phyloP scores from a whole-genome alignment of 2,329 filamentous ascomycete genomes.

The Cladosporium sp. region DNA sequence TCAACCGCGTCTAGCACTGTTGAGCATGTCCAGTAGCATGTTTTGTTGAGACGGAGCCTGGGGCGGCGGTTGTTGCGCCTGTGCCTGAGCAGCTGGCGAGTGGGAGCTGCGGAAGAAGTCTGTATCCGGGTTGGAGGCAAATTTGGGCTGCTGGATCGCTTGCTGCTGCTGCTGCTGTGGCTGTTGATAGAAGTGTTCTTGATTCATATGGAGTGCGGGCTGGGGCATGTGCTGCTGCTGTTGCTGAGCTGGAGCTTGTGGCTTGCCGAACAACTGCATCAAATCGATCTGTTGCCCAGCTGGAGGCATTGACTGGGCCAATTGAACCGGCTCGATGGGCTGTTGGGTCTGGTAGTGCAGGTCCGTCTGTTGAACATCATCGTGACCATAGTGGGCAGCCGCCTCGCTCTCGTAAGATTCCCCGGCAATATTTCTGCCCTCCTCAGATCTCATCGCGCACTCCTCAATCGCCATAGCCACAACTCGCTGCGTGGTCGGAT shows the following conservation, averaged over 20 bases:
- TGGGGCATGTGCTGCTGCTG: constrained; percentile 15
- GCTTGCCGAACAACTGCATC: constrained; percentile 29
- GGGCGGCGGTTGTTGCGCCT: constrained; percentile 19
- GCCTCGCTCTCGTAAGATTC: constrained; percentile 47
- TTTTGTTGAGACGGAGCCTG: constrained; percentile 25
- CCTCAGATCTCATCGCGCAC: constrained; percentile 45
- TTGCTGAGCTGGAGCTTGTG: not conserved
- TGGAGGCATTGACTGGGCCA: constrained; percentile 10
- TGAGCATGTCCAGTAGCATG: constrained; percentile 32
- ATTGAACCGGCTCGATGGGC: constrained; percentile 21
- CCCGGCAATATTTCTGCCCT: constrained; percentile 46
- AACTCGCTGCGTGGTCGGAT: constrained; percentile 43
- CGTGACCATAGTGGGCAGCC: constrained; percentile 25
- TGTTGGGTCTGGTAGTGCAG: not conserved
- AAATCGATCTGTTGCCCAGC: constrained; percentile 27
- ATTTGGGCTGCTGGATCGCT: constrained; percentile 20
- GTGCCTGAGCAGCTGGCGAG: constrained; percentile 19
- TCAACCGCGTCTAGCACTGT: constrained; percentile 24
- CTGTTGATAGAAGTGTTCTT: constrained; percentile 16
- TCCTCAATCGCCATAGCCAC: constrained; percentile 57
- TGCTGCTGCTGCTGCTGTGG: constrained; percentile 19
- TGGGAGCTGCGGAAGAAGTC: constrained; percentile 29
- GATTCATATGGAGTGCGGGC: constrained; percentile 14
- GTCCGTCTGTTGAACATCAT: constrained; percentile 35
- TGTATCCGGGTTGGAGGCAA: constrained; percentile 27